phyloP scores from a whole-genome alignment of 129 eudicot genomes.

The Daucus carota region DNA sequence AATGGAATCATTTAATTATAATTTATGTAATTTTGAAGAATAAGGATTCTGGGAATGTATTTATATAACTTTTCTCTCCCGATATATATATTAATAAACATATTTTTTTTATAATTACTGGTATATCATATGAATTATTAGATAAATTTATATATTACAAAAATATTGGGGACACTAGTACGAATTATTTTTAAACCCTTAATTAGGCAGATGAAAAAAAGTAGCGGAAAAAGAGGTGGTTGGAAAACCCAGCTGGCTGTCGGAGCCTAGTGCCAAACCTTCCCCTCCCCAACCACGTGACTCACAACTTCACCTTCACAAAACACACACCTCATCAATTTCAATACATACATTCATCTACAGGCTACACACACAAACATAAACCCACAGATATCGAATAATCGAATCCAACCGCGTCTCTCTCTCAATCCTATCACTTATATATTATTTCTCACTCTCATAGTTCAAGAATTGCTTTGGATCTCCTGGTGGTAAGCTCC shows the following conservation, averaged over 20 bases:
- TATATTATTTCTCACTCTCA: not conserved
- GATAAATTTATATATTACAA: no score
- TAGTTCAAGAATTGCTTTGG: slow-evolving; percentile 8
- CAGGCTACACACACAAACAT: not conserved
- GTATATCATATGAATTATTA: no score
- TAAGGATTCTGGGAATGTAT: no score
- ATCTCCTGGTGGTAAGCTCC: slow-evolving; percentile 20
- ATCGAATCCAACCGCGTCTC: slow-evolving; percentile 49
- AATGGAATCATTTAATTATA: no score
- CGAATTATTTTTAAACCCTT: no score
- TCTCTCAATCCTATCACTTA: slow-evolving; percentile 18
- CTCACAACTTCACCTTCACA: slow-evolving; percentile 12
- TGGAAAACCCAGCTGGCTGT: slow-evolving; percentile 26
- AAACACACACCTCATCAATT: not conserved
- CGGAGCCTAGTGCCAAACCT: slow-evolving; percentile 2
- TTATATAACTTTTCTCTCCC: no score
- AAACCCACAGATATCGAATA: slow-evolving; percentile 35
- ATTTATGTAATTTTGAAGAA: no score
- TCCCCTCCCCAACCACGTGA: slow-evolving; percentile 23
- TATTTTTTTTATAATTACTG: no score
- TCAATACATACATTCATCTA: not conserved
- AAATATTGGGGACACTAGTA: no score
- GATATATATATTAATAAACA: no score
- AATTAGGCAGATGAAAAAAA: no score
- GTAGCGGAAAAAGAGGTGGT: not conserved